Percentiles rank a stretch among this genome's conserved stretches.
Conservation (phyloP, 352 stramenopile genomes). For the Phytopythium montanum region DNA sequence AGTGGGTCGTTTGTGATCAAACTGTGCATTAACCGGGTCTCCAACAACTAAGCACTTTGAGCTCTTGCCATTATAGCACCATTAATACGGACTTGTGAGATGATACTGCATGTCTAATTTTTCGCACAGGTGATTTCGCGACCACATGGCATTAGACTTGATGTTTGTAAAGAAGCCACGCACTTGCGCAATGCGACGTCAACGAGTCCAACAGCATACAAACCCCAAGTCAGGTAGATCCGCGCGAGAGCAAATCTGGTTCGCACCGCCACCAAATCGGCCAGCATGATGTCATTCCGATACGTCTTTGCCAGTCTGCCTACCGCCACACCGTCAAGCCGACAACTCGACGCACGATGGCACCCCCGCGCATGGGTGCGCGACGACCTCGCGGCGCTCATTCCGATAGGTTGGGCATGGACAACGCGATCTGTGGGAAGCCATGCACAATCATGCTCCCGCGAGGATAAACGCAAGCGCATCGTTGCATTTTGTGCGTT, state of each 20-base stretch:
- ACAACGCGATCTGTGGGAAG: background rate
- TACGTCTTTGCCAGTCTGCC: too few species aligned
- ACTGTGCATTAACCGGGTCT: too few species aligned
- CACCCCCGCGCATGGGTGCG: background rate
- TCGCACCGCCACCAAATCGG: too few species aligned
- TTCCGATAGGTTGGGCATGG: background rate
- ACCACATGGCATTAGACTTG: background rate
- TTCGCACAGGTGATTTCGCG: constrained; percentile 2
- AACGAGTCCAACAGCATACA: background rate
- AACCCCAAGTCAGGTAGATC: background rate
- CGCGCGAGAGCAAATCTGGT: background rate
- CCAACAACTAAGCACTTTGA: too few species aligned
- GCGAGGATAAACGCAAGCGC: background rate
- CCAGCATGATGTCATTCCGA: too few species aligned
- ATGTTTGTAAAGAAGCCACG: background rate
- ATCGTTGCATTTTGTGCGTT: background rate
- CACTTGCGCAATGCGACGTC: background rate
- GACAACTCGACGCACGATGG: background rate
- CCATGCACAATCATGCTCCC: background rate
- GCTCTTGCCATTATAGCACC: background rate
- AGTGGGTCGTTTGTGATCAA: too few species aligned
- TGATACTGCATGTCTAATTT: background rate
- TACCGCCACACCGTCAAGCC: too few species aligned
- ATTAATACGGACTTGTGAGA: background rate
- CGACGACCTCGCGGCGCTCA: background rate